Conservation (phyloP, 495 filamentous ascomycete species). For the Pseudomonodictys pantanalensis region DNA sequence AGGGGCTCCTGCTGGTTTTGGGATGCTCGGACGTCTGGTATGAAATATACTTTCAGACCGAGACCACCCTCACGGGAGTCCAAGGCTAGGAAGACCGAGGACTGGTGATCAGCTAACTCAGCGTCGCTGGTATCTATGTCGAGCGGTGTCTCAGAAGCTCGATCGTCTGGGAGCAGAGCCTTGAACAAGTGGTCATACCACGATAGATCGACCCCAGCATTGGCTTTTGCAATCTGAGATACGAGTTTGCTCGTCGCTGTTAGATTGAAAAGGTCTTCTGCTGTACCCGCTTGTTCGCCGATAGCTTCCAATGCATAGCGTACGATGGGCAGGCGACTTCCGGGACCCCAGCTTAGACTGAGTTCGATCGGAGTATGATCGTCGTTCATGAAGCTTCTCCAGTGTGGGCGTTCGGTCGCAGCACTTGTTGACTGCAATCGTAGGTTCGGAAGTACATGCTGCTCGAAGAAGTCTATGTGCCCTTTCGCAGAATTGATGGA, state of each 20-base stretch:
- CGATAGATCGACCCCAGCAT: too few species aligned
- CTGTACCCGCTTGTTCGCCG: slow-evolving; percentile 29
- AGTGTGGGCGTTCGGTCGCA: too few species aligned
- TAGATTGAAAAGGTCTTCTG: slow-evolving; percentile 29
- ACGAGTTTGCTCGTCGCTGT: slow-evolving; percentile 17
- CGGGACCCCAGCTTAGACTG: slow-evolving; percentile 40
- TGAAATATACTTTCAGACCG: not conserved
- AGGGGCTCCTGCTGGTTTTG: too few species aligned
- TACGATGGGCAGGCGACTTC: slow-evolving; percentile 25
- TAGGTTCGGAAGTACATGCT: too few species aligned
- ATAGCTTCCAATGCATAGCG: slow-evolving; percentile 42
- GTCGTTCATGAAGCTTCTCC: slow-evolving; percentile 46
- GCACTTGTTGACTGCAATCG: too few species aligned
- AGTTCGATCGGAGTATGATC: slow-evolving; percentile 42
- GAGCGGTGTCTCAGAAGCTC: not conserved
- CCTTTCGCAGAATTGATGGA: too few species aligned
- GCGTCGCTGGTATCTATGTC: not conserved
- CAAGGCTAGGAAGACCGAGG: not conserved
- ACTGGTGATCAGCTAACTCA: too few species aligned
- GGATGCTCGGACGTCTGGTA: not conserved
- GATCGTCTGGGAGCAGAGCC: too few species aligned
- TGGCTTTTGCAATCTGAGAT: too few species aligned
- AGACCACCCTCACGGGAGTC: not conserved
- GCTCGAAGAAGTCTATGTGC: too few species aligned
- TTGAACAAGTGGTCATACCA: too few species aligned